A percentile compares a stretch with the other conserved stretches of the same genome.
Conservation (phyloP, 768 basidiomycete genomes). For the Lentinula sp. region DNA sequence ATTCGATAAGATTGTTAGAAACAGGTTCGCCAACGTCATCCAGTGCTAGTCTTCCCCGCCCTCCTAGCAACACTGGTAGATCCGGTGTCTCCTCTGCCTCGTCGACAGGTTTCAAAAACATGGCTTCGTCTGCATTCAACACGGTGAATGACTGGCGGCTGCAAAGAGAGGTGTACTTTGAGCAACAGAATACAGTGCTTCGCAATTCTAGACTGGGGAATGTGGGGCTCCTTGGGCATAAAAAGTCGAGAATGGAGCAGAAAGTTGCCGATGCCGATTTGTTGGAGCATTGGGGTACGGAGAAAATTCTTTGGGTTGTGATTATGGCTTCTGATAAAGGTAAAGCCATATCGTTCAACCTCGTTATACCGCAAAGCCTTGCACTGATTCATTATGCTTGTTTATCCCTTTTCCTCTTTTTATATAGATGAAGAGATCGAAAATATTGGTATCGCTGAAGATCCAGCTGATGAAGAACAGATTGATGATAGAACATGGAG, state of each 20-base stretch:
- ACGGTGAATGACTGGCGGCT: background rate
- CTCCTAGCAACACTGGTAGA: background rate
- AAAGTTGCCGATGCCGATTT: slow-evolving; percentile 2
- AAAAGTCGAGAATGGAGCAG: background rate
- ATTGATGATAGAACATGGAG: background rate
- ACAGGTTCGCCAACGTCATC: background rate
- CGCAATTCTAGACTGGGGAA: background rate
- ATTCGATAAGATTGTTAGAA: background rate
- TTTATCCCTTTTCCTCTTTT: background rate
- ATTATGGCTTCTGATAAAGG: slow-evolving; percentile 4
- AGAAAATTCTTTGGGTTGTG: slow-evolving; percentile 2
- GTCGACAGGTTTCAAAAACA: background rate
- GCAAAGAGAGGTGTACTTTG: background rate
- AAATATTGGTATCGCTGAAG: slow-evolving; percentile 2
- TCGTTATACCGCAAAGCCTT: background rate
- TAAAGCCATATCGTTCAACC: background rate
- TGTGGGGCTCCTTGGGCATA: background rate
- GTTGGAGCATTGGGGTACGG: background rate
- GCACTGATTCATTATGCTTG: background rate
- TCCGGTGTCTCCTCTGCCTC: background rate
- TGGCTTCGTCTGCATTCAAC: background rate
- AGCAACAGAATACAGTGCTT: background rate
- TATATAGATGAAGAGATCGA: slow-evolving; percentile 1
- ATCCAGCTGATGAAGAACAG: background rate
- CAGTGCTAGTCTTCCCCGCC: background rate